Percentiles rank a stretch among this genome's conserved stretches.
Conservation (phyloP, 2,329 filamentous ascomycete species). For the Hymenoscyphus fraxineus region DNA sequence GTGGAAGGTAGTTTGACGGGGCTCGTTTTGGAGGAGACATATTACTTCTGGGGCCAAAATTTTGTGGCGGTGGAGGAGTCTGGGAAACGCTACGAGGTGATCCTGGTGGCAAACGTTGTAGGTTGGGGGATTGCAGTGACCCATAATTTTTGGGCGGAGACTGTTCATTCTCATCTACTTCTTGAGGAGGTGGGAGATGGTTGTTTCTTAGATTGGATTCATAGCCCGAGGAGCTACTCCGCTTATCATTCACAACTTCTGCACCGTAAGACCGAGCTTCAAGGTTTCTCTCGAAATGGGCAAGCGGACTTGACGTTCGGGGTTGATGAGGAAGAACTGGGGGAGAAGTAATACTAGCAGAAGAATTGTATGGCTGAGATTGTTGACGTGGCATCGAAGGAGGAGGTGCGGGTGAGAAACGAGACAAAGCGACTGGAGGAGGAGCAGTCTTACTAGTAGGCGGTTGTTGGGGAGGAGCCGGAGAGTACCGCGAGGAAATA, state of each 20-base stretch:
- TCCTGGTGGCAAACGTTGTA: constrained; percentile 30
- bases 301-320: constrained; percentile 62
- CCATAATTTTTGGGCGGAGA: constrained; percentile 27
- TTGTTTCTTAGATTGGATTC: constrained; percentile 50
- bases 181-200: constrained; percentile 55
- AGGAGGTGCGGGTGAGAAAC: constrained; percentile 40
- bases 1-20: constrained; percentile 49
- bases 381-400: constrained; percentile 18
- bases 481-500: constrained; percentile 56
- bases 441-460: constrained; percentile 40
- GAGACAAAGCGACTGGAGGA: constrained; percentile 31
- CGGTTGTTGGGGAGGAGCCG: constrained; percentile 40
- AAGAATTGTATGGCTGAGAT: constrained; percentile 25
- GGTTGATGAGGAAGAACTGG: constrained; percentile 52
- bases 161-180: constrained; percentile 56
- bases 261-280: constrained; percentile 24
- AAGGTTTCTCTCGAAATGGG: constrained; percentile 53
- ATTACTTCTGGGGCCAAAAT: constrained; percentile 39
- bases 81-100: constrained; percentile 37
- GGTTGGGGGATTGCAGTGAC: constrained; percentile 24
- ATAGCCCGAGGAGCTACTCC: constrained; percentile 49
- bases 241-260: constrained; percentile 46
- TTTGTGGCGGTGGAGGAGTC: constrained; percentile 48
- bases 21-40: constrained; percentile 55
- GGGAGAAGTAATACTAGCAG: constrained; percentile 42